phyloP scores from a whole-genome alignment of 345 rosid genomes.

The Ricinus communis region DNA sequence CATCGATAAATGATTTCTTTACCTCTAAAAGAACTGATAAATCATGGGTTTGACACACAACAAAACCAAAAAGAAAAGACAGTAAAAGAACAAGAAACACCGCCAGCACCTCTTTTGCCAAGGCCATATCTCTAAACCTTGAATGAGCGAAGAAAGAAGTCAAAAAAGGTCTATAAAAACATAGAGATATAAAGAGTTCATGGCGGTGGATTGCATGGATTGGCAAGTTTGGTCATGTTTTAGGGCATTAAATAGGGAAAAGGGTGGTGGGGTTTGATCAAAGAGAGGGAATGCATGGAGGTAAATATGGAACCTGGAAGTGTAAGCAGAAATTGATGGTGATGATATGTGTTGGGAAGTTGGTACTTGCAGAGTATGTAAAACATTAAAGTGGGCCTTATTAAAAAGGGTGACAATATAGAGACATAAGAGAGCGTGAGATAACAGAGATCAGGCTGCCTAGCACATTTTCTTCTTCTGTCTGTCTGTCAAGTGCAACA shows the following conservation, averaged over 20 bases:
- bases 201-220: not conserved
- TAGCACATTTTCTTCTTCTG: not conserved
- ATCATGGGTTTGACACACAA: constrained; percentile 34
- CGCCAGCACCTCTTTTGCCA: not conserved
- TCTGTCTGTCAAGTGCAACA: constrained; percentile 7
- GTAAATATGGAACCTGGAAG: not conserved
- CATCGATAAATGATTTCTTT: constrained; percentile 46
- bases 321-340: not conserved
- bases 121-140: not conserved
- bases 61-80: constrained; percentile 22
- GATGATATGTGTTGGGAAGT: constrained; percentile 13
- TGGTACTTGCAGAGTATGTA: constrained; percentile 1
- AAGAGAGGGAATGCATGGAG: not conserved
- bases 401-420: constrained; percentile 29
- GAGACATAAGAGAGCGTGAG: constrained; percentile 19
- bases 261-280: too few relatives aligned
- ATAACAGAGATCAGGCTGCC: too few relatives aligned
- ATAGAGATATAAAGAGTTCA: not conserved
- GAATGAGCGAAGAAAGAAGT: not conserved
- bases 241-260: not conserved
- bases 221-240: not conserved
- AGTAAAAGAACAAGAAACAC: constrained; percentile 27
- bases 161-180: not conserved
- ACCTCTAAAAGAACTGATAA: constrained; percentile 52
- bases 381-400: constrained; percentile 16